phyloP scores from a whole-genome alignment of 179 eudicot genomes.

The Patellifolia procumbens region DNA sequence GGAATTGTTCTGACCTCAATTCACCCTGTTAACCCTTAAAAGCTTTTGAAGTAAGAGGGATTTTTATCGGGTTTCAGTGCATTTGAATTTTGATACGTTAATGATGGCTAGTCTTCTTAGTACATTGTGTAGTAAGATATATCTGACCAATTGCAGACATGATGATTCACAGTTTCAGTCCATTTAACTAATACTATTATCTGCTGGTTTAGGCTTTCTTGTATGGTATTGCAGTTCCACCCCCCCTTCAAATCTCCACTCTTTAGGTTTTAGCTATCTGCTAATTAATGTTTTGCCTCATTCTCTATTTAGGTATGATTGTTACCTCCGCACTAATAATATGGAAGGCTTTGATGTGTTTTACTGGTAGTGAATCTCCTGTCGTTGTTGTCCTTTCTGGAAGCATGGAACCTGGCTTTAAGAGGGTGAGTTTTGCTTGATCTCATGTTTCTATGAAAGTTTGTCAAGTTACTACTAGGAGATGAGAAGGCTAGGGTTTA shows the following conservation, averaged over 20 bases:
- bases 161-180: not conserved
- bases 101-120: not conserved
- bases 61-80: not conserved
- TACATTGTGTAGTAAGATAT: not conserved
- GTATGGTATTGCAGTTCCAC: not conserved
- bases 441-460: not conserved
- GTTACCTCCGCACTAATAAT: slow-evolving; percentile 73
- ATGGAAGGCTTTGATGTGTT: slow-evolving; percentile 75
- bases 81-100: not conserved
- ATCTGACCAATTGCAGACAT: not conserved
- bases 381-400: slow-evolving; percentile 77
- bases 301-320: slow-evolving; percentile 55
- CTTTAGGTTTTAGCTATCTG: not conserved
- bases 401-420: slow-evolving; percentile 91
- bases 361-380: slow-evolving; percentile 80
- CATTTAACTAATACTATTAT: not conserved
- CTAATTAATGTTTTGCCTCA: slow-evolving; percentile 15
- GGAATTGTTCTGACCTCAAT: not conserved
- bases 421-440: slow-evolving; percentile 46
- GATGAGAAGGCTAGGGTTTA: not conserved
- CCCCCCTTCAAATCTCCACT: not conserved
- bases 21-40: not conserved
- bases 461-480: not conserved
- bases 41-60: not conserved
- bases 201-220: not conserved